Percentiles rank a stretch among this genome's conserved stretches.
Conservation (phyloP, 345 rosid species). For the Aquilaria malaccensis region DNA sequence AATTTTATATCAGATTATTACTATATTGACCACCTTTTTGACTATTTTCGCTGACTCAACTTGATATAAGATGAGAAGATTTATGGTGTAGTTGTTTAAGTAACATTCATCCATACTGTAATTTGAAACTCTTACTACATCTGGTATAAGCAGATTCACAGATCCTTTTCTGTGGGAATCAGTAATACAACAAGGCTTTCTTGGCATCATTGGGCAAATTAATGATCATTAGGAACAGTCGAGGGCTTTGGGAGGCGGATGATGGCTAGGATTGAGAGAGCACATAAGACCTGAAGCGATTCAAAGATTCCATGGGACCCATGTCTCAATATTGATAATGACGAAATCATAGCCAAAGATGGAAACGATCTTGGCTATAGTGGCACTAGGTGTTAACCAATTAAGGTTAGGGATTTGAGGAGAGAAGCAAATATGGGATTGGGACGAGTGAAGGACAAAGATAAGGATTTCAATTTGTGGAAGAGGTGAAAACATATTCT, state of each 20-base stretch:
- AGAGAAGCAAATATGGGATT: conserved; percentile 3
- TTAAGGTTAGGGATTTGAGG: conserved; percentile 9
- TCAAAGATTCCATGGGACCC: conserved; percentile 53
- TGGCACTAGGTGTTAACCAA: conserved; percentile 4
- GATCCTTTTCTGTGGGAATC: conserved; percentile 64
- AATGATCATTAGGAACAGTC: conserved; percentile 55
- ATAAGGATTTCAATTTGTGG: conserved; percentile 10
- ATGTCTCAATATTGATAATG: conserved; percentile 9
- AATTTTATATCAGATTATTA: too few species aligned
- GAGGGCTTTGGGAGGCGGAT: conserved; percentile 72
- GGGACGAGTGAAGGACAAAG: conserved; percentile 13
- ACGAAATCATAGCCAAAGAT: conserved; percentile 14
- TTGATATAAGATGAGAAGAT: conserved; percentile 80
- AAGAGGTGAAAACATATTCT: conserved; percentile 1
- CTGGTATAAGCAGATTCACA: conserved; percentile 47
- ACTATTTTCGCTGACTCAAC: conserved; percentile 71
- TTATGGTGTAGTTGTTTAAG: conserved; percentile 55
- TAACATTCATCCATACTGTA: conserved; percentile 86
- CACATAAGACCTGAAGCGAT: conserved; percentile 58
- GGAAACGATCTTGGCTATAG: conserved; percentile 70
- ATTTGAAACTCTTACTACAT: conserved; percentile 51
- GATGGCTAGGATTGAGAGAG: conserved; percentile 63
- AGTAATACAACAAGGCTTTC: conserved; percentile 74
- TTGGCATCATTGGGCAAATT: conserved; percentile 49
- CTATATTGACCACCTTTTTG: conserved; percentile 25